Evolutionary conservation across 1,284 basidiomycete species (phyloP).

Genomic region (Moesziomyces antarcticus): DNA sequence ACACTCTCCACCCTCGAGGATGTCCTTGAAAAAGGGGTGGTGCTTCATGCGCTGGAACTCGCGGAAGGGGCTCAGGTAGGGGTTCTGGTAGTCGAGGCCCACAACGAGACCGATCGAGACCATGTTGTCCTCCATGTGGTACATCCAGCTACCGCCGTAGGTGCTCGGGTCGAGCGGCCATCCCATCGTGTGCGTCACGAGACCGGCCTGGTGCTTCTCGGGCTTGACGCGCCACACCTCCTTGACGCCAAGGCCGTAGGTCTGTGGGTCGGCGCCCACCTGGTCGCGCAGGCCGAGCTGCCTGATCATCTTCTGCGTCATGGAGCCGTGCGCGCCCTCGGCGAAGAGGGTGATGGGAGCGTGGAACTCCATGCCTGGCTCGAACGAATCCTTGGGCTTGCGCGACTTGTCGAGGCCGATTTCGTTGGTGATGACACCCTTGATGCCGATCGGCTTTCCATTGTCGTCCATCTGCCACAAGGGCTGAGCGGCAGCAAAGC

Average conservation of each 20-base stretch:
- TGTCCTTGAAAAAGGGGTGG: constrained; percentile 86
- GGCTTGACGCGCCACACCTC: constrained; percentile 94
- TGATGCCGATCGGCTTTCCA: constrained; percentile 72
- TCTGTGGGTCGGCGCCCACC: constrained; percentile 82
- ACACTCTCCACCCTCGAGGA: constrained; percentile 82
- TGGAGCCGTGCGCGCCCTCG: constrained; percentile 92
- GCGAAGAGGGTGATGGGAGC: constrained; percentile 94
- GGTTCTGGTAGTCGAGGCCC: constrained; percentile 94
- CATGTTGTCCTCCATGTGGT: constrained; percentile 94
- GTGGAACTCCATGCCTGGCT: constrained; percentile 96
- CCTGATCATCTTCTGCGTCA: constrained; percentile 83
- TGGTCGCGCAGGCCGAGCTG: constrained; percentile 81
- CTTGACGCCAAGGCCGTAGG: constrained; percentile 95
- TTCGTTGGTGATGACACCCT: constrained; percentile 92
- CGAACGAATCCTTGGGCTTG: constrained; percentile 86
- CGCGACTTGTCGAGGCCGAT: constrained; percentile 87
- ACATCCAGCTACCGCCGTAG: constrained; percentile 93
- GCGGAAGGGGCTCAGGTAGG: constrained; percentile 89
- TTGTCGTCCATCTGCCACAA: constrained; percentile 79
- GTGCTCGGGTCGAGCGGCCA: constrained; percentile 88
- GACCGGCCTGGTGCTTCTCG: constrained; percentile 81
- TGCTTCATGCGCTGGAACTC: constrained; percentile 98
- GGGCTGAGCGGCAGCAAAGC: constrained; percentile 89
- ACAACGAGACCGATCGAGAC: constrained; percentile 92
- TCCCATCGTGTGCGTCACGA: constrained; percentile 91